Evolutionary conservation across 305 asterid genomes (phyloP), one percentile per base, ranked within the genome.

Genomic region (Nicotiana rustica): DNA sequence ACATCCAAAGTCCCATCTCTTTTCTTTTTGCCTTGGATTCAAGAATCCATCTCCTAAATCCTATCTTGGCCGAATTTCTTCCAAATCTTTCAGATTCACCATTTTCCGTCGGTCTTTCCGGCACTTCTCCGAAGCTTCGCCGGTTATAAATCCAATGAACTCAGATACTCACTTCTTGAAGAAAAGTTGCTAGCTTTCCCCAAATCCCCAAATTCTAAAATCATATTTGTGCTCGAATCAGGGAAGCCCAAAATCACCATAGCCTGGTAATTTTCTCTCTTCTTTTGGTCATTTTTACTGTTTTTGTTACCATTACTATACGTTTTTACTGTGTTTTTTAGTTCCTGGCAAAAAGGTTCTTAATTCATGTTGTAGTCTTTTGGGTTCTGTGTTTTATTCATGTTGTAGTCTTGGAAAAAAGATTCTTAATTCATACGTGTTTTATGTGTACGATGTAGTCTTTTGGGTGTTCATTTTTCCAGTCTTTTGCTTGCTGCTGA

Each of bases 231-330:
- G 47, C 47, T 38, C 47, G 10, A 38, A 38, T 6, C 10, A 38
- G 10, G 6, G 47, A 38, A 31, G 35, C 4, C 35, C 35, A 31
- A 31, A 31, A 65, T 52, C 36, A 62, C 85, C 84, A 35, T 66
- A 56, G 25, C 80, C 86, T 36, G 93, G 94, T 91, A 82, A 76
- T 89, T 82, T 81, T 56, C 71, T 31, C 80, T 57, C 56, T 83
- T 21, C 6, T 67, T 84, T 73, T 83, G 59, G n/a, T 49, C 15
- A 21, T 13, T 47, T 47, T 61, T 55, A 8, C 77, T 78, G 21
- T 66, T 70, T 18, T 25, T 38, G 75, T 66, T 12, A 47, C 13
- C 64, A 6, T 49, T 15, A 6, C 6, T 60, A 18, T 21, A 33
- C 2, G 6, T 6, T n/a, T 7, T 85, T 75, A 55, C 73, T 67